Conservation (phyloP, 148 eudicot species). For the Amaranthus cruentus region DNA sequence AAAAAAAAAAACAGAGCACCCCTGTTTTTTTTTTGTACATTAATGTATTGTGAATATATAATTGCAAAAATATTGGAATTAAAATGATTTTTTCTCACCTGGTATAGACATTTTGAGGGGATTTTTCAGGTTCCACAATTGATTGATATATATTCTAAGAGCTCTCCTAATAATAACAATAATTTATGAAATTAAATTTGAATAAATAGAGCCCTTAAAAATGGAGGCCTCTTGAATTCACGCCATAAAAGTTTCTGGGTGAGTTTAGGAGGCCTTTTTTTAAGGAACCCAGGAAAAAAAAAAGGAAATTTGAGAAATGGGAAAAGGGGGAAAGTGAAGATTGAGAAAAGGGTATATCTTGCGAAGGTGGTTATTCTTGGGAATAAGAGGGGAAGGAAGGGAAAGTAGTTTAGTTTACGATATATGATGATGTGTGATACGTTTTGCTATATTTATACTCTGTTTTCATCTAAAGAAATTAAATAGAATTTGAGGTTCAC, state of each 20-base stretch:
- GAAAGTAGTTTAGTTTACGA: background rate
- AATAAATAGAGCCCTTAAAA: conserved; percentile 16
- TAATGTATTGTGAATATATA: background rate
- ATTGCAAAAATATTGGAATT: background rate
- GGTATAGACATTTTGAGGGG: conserved; percentile 20
- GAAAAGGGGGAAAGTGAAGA: conserved; percentile 7
- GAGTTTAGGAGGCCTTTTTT: background rate
- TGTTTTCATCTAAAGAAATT: too few species aligned
- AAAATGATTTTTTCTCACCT: conserved; percentile 25
- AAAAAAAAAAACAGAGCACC: conserved; percentile 18
- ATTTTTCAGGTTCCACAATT: background rate
- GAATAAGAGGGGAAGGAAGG: conserved; percentile 17
- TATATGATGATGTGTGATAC: too few species aligned
- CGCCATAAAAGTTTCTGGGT: conserved; percentile 4
- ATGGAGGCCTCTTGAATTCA: background rate
- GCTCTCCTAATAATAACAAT: conserved; percentile 2
- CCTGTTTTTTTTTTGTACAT: background rate
- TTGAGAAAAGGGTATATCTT: conserved; percentile 31
- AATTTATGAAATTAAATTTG: too few species aligned
- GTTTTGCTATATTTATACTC: background rate
- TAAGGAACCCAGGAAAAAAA: background rate
- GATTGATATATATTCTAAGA: conserved; percentile 13
- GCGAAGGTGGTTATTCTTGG: conserved; percentile 35
- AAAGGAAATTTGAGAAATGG: background rate
- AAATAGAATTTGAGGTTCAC: too few species aligned